Evolutionary conservation across 2,329 filamentous ascomycete species (phyloP), one percentile per base, ranked within the genome.

Genomic region (Incumbomyces delicatus): DNA sequence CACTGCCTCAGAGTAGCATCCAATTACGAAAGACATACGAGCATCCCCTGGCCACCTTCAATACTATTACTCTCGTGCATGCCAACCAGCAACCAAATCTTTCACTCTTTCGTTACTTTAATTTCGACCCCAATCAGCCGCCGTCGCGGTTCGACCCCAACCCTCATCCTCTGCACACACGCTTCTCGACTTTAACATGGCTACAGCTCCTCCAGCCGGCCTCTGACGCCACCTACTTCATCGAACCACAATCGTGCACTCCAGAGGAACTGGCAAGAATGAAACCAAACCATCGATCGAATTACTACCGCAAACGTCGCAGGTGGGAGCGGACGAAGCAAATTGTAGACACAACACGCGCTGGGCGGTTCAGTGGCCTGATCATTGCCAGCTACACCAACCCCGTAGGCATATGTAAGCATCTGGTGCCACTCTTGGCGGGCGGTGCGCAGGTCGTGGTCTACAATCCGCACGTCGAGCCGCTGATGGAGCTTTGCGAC

Each of bases 141-240:
- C 43, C 43, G 7, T 46, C 43, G 5, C 22, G 27, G 6, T 18
- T 18, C 8, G 79, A 78, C 51, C 79, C 72, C 45, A 71, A 76
- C 12, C 71, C 79, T 18, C 92, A 96, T 61, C 90, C 92, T 1
- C 78, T 98, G 10, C 77, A 83, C 63, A 82, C 77, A 13, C 83
- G 92, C 61, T 78, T 98, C 43, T 83, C 90, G 58, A 79, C 83
- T 4, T 72, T 96, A 27, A 90, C 87, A 22, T 98, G 90, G 89
- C 77, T 98, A 2, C 90, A 96, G 65, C 78, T 98, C 4, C 69
- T 95, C 13, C 75, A 84, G 18, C 92, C 92, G 0, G 68, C 77
- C 31, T 70, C 79, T 27, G 92, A 96, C 63, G 74, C 77, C 1
- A 78, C 83, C 3, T 95, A 94, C 65, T 66, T 71, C 29, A 74